phyloP scores from a whole-genome alignment of 108 stramenopile genomes.

The Discostella stelligeroides region DNA sequence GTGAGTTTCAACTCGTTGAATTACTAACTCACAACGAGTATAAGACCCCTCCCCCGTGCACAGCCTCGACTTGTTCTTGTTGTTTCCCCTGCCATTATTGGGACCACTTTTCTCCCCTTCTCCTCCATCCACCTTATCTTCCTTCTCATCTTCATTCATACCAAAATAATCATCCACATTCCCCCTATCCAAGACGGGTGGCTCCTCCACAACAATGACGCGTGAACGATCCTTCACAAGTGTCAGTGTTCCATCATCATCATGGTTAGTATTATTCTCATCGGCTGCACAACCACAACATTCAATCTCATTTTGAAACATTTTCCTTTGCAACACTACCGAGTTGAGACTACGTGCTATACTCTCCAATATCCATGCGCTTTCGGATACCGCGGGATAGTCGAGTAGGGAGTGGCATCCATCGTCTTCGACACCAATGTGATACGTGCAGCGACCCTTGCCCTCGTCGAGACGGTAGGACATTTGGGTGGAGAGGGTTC shows the following conservation, averaged over 20 bases:
- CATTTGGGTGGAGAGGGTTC: slow-evolving; percentile 86
- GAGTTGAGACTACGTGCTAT: slow-evolving; percentile 79
- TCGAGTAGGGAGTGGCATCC: slow-evolving; percentile 83
- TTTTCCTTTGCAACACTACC: slow-evolving; percentile 70
- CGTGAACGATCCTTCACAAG: slow-evolving; percentile 18
- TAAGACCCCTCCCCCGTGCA: slow-evolving; percentile 50
- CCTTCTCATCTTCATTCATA: slow-evolving; percentile 49
- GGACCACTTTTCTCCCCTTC: not conserved
- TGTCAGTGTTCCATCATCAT: slow-evolving; percentile 28
- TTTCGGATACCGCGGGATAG: slow-evolving; percentile 64
- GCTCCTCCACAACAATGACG: slow-evolving; percentile 47
- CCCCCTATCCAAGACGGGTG: slow-evolving; percentile 38
- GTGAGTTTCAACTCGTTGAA: slow-evolving; percentile 86
- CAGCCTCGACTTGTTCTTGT: slow-evolving; percentile 11
- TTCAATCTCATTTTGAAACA: slow-evolving; percentile 81
- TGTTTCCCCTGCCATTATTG: not conserved
- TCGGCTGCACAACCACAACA: slow-evolving; percentile 30
- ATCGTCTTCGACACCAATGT: slow-evolving; percentile 84
- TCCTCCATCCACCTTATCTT: slow-evolving; percentile 29
- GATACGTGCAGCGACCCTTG: slow-evolving; percentile 70
- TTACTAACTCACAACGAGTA: slow-evolving; percentile 71
- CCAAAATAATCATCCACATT: not conserved
- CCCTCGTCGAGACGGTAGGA: slow-evolving; percentile 84
- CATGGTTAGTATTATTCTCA: not conserved
- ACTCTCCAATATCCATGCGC: slow-evolving; percentile 67